These are phyloP conservation scores for Fraxinus baroniana DNA, from an alignment of 305 asterid genomes.

Conservation along the genomic window DNA sequence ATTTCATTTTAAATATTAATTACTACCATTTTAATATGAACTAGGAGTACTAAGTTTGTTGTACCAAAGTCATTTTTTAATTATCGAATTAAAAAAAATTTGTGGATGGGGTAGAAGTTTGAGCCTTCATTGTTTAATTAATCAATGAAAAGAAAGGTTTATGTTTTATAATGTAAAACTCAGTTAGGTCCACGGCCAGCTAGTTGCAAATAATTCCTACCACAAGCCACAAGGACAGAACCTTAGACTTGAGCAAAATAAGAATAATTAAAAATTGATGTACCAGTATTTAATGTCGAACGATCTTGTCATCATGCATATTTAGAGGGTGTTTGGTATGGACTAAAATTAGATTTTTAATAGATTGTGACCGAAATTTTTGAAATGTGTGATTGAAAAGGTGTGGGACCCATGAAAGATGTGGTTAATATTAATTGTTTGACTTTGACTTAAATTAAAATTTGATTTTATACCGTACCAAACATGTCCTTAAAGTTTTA, in stretches of 20 bases:
- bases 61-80: conserved; percentile 15
- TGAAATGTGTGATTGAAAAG: no score
- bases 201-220: conserved; percentile 31
- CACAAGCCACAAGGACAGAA: conserved; percentile 43
- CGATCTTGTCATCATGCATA: neutral
- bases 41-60: conserved; percentile 10
- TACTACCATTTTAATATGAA: conserved; percentile 12
- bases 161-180: conserved; percentile 23
- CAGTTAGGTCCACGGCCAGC: conserved; percentile 44
- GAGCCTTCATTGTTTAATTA: conserved; percentile 8
- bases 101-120: conserved; percentile 45
- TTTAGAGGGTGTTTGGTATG: no score
- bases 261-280: conserved; percentile 44
- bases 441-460: no score
- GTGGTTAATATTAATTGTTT: no score
- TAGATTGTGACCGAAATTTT: no score
- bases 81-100: conserved; percentile 11
- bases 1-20: conserved; percentile 26
- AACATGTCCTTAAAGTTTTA: neutral
- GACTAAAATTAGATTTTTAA: no score
- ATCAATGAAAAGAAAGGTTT: neutral
- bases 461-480: no score
- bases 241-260: conserved; percentile 65
- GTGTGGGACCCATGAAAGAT: no score
- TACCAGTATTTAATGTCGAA: conserved; percentile 28